phyloP scores from a whole-genome alignment of 768 basidiomycete genomes.

The Chalciporus pseudorubinellus region DNA sequence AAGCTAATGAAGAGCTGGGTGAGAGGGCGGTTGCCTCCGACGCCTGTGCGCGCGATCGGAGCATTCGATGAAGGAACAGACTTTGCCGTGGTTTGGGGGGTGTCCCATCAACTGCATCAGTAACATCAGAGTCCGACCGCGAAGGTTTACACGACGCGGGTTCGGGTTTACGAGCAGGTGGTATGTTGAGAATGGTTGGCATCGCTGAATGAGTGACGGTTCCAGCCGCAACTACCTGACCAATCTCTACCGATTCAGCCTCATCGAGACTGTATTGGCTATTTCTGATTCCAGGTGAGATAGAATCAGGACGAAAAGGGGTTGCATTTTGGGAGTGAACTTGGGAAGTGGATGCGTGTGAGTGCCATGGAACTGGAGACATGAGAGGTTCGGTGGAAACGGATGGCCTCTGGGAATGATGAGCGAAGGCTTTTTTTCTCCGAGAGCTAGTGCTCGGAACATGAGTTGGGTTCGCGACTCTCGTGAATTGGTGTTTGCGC shows the following conservation, averaged over 20 bases:
- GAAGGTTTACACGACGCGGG: background rate
- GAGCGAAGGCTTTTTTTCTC: background rate
- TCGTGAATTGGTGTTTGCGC: conserved; percentile 11
- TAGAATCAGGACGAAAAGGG: conserved; percentile 1
- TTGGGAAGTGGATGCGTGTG: conserved; percentile 3
- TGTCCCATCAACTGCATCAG: background rate
- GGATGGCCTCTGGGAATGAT: conserved; percentile 16
- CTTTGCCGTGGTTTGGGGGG: background rate
- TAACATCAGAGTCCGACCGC: background rate
- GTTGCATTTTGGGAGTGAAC: background rate
- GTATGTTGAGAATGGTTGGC: conserved; percentile 2
- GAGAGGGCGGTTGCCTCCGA: conserved; percentile 6
- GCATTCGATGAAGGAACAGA: conserved; percentile 20
- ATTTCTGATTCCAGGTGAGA: conserved; percentile 3
- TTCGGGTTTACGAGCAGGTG: conserved; percentile 4
- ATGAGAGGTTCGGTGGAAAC: conserved; percentile 25
- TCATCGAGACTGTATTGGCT: background rate
- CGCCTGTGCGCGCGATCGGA: conserved; percentile 21
- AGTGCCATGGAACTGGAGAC: conserved; percentile 6
- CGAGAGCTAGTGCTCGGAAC: background rate
- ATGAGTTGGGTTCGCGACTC: conserved; percentile 14
- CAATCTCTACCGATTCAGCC: conserved; percentile 5
- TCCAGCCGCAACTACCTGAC: background rate
- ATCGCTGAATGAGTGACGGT: background rate
- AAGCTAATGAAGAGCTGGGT: conserved; percentile 3